These are phyloP conservation scores for Lotus japonicus DNA, from an alignment of 306 rosid genomes.

Conservation along the genomic window DNA sequence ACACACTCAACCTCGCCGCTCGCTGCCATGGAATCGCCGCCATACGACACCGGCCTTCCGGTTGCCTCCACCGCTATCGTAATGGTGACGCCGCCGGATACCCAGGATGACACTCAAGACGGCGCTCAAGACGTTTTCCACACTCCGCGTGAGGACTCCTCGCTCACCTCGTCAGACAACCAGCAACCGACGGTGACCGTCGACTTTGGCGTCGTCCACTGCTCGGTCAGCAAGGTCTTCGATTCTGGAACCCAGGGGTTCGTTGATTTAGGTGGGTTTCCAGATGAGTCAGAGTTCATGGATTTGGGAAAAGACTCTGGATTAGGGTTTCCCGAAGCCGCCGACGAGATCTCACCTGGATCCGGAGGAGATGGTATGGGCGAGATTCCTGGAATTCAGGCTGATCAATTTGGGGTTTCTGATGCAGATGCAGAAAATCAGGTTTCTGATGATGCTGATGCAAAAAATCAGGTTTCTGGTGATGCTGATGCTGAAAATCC, in stretches of 20 bases:
- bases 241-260: not conserved
- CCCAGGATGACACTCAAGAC: constrained; percentile 14
- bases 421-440: not conserved
- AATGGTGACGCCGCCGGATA: constrained; percentile 33
- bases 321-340: constrained; percentile 28
- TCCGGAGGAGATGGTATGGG: not conserved
- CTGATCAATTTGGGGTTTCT: not conserved
- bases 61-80: not conserved
- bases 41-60: not conserved
- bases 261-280: not conserved
- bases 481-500: too few relatives aligned
- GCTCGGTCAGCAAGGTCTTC: not conserved
- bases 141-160: constrained; percentile 45
- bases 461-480: not conserved
- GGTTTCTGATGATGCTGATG: not conserved
- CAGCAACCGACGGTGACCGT: not conserved
- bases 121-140: constrained; percentile 37
- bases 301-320: constrained; percentile 32
- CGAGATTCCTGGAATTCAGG: not conserved
- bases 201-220: not conserved
- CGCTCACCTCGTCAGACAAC: constrained; percentile 20
- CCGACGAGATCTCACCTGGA: not conserved
- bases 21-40: not conserved
- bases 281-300: not conserved
- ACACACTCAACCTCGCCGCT: too few relatives aligned